Evolutionary conservation across 2,329 filamentous ascomycete genomes (phyloP), one percentile per base, ranked within the genome.

Genomic region (Pseudocercospora eumusae): DNA sequence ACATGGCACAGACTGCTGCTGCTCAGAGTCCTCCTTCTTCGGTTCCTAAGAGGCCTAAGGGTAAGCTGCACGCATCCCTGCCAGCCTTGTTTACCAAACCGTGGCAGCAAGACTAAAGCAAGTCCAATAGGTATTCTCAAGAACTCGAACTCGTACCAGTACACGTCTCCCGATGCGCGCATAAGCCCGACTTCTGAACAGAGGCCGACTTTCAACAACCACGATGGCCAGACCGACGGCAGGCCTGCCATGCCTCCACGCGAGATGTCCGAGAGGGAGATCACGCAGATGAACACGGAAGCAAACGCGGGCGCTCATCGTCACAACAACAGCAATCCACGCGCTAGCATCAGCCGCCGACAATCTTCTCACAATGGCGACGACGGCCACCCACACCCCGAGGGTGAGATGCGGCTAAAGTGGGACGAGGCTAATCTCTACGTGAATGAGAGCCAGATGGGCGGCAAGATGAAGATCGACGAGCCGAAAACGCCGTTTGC

Each of bases 391-490:
- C 62, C 63, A 15, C 81, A 81, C 18, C 84, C 86, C 56, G 83
- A 86, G 54, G 83, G 82, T 61, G 88, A 85, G 62, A 89, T 90
- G 66, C 88, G 92, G 65, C 83, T 99, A 69, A 96, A 97, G 80
- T 99, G 95, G 95, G 95, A 99, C 77, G 95, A 99, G 81, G 95
- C 91, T 50, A 99, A 99, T 75, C 84, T 99, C 31, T 99, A 97
- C 79, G 84, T 99, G 57, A 95, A 95, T 7, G 95, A 99, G 80
- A 93, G 98, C 78, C 92, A 98, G 78, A 93, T 91, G 78, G 92
- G 88, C 63, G 89, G 90, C 65, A 97, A 93, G 62, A 99, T 99
- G 95, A 99, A 98, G 83, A 99, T 99, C 68, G 91, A 92, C 69
- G 95, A 99, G 80, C 95, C 95, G 64, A 99, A 99, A 83, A 99